Evolutionary conservation across 331 rosid genomes (phyloP).

Genomic region (Phaseolus coccineus): DNA sequence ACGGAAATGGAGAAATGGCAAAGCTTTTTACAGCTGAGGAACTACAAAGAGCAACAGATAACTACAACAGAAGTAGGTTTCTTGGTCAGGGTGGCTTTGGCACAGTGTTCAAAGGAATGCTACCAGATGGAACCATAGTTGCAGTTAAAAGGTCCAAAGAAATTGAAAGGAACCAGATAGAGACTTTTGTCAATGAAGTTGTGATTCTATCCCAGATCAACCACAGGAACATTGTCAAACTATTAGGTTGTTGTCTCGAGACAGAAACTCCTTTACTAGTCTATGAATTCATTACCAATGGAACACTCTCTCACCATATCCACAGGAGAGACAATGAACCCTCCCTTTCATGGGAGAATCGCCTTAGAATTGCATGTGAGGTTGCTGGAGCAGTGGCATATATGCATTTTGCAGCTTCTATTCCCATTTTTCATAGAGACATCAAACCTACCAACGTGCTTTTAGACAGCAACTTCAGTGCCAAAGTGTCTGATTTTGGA

Average conservation of each 20-base stretch:
- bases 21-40: constrained; percentile 57
- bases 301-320: constrained; percentile 59
- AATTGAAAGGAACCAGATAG: constrained; percentile 55
- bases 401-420: constrained; percentile 68
- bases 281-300: constrained; percentile 63
- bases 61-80: constrained; percentile 58
- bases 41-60: constrained; percentile 69
- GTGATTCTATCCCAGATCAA: constrained; percentile 59
- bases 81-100: constrained; percentile 75
- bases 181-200: constrained; percentile 67
- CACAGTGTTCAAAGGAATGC: constrained; percentile 65
- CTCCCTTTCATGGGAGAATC: constrained; percentile 58
- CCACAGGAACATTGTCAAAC: constrained; percentile 68
- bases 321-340: constrained; percentile 44
- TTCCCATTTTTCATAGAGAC: constrained; percentile 68
- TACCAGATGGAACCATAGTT: constrained; percentile 64
- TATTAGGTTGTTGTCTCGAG: constrained; percentile 65
- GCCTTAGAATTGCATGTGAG: constrained; percentile 67
- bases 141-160: constrained; percentile 62
- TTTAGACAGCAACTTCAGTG: constrained; percentile 56
- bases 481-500: constrained; percentile 65
- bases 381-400: constrained; percentile 75
- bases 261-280: constrained; percentile 58
- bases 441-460: constrained; percentile 65
- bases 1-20: constrained; percentile 52